Evolutionary conservation across 169 alveolate species (phyloP), one percentile per base, ranked within the genome.

Genomic region (Cryptosporidium sp.): DNA sequence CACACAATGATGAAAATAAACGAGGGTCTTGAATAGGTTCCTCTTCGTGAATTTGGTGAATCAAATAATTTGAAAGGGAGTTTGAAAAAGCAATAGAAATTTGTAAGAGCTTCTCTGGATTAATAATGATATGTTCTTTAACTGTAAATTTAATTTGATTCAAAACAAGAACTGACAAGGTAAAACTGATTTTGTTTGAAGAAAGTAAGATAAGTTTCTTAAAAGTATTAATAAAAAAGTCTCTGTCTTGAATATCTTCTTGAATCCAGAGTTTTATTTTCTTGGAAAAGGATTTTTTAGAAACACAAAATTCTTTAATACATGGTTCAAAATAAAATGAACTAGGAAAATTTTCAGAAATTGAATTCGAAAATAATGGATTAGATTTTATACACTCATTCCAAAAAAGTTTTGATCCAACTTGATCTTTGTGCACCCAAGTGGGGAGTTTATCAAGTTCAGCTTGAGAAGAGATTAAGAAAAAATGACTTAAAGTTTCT

Each of bases 271-370:
- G 37, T 29, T 37, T 37, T 3, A 73, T 73, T 14, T 73, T 52
- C 5, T 53, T 23, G 1, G 86, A 35, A 39, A 73, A 73, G 9
- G 31, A 37, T 23, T 60, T 73, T 56, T 29, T 26, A 10, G 26
- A 18, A 16, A 73, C 8, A 60, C 48, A 56, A 26, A 9, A 56
- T 71, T 71, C 67, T 9, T 26, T 21, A 12, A 53, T 16, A 18
- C 86, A 73, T 37, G 86, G 86, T 73, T 73, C 86, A 8, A 7
- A 65, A 35, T 65, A 60, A 56, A 56, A 73, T n/a, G 42, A 3
- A 4, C 8, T 42, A 5, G 33, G 58, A 3, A 39, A 69, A 21
- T 65, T 31, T 23, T n/a, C 45, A 21, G 65, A 48, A 21, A 42
- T 70, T 4, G 45, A 6, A 10, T 70, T 70, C n/a, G 60, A 16